phyloP scores from a whole-genome alignment of 2,329 filamentous ascomycete genomes.

The Fusarium chaquense region DNA sequence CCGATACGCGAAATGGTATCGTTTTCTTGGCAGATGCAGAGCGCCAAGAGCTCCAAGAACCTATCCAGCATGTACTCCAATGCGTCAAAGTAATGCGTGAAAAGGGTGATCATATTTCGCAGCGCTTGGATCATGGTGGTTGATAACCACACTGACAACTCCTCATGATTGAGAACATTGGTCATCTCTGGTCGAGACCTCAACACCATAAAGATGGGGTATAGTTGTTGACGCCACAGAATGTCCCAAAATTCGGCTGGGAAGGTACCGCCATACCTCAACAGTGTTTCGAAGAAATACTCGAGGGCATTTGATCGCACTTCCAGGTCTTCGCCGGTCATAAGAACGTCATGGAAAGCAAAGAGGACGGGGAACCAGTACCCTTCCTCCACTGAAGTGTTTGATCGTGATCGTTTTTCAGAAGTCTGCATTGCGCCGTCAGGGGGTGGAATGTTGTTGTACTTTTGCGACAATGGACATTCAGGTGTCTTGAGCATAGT shows the following conservation, averaged over 20 bases:
- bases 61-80: slow-evolving; percentile 98
- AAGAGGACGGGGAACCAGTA: slow-evolving; percentile 99
- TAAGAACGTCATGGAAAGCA: slow-evolving; percentile 97
- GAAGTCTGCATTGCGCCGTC: slow-evolving; percentile 60
- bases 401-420: slow-evolving; percentile 69
- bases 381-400: slow-evolving; percentile 93
- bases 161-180: slow-evolving; percentile 94
- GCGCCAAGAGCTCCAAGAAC: slow-evolving; percentile 92
- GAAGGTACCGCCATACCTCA: slow-evolving; percentile 91
- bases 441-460: slow-evolving; percentile 55
- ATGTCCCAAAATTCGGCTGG: slow-evolving; percentile 98
- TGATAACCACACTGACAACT: slow-evolving; percentile 97
- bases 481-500: slow-evolving; percentile 97
- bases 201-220: slow-evolving; percentile 98
- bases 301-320: slow-evolving; percentile 91
- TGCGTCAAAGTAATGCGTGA: slow-evolving; percentile 97
- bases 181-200: slow-evolving; percentile 97
- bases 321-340: slow-evolving; percentile 98
- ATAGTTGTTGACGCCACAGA: slow-evolving; percentile 94
- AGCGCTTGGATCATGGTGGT: slow-evolving; percentile 99
- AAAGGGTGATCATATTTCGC: slow-evolving; percentile 97
- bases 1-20: slow-evolving; percentile 98
- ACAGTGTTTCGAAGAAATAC: slow-evolving; percentile 95
- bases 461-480: slow-evolving; percentile 83
- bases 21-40: slow-evolving; percentile 99